These are phyloP conservation scores for Sequoia sempervirens DNA, from an alignment of 75 land plant genomes.

Conservation along the genomic window DNA sequence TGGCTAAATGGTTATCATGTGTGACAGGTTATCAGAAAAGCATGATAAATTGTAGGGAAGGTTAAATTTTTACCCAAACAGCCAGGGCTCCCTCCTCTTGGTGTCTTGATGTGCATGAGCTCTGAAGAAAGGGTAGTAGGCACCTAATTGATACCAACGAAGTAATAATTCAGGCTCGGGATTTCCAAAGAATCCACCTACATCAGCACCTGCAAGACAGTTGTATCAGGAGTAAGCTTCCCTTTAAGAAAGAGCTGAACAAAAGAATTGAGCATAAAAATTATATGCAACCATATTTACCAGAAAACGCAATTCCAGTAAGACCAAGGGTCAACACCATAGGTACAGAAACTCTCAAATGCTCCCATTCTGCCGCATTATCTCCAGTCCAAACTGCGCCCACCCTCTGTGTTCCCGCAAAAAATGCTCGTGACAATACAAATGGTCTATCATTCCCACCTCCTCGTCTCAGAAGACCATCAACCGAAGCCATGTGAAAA, in stretches of 20 bases:
- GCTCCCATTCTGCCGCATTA: conserved; percentile 97
- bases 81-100: conserved; percentile 95
- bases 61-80: conserved; percentile 71
- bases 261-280: neutral
- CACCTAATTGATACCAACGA: conserved; percentile 98
- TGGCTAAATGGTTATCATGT: neutral
- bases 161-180: conserved; percentile 91
- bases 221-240: neutral
- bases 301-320: conserved; percentile 90
- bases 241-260: neutral
- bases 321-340: conserved; percentile 93
- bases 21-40: neutral
- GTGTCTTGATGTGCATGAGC: conserved; percentile 98
- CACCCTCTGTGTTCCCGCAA: conserved; percentile 91
- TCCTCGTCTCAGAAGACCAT: conserved; percentile 83
- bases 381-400: conserved; percentile 99
- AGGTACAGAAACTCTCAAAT: conserved; percentile 85
- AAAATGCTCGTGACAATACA: conserved; percentile 90
- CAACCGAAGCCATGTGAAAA: conserved; percentile 91
- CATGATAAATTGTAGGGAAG: neutral
- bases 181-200: conserved; percentile 98
- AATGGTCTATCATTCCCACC: conserved; percentile 92
- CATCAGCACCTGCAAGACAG: conserved; percentile 81
- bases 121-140: conserved; percentile 96
- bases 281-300: conserved; percentile 22